A percentile compares a stretch with the other conserved stretches of the same genome.
phyloP scores from a whole-genome alignment of 805 yeast genomes.

The Kregervanrija delftensis region DNA sequence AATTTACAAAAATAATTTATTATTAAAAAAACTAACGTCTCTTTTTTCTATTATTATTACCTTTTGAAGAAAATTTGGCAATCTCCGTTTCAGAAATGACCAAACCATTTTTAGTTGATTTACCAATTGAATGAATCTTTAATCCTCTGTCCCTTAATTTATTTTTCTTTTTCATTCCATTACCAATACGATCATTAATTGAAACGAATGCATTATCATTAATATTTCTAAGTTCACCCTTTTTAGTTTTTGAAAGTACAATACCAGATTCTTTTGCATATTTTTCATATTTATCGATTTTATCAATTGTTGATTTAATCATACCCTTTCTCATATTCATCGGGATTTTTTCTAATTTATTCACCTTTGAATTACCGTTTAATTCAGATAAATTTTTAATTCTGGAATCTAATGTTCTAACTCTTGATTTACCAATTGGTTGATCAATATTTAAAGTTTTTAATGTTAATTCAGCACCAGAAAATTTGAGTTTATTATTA shows the following conservation, averaged over 20 bases:
- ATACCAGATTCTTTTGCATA: slow-evolving; percentile 91
- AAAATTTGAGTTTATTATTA: slow-evolving; percentile 27
- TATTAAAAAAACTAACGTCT: no score
- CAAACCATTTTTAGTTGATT: slow-evolving; percentile 72
- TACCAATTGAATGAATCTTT: slow-evolving; percentile 69
- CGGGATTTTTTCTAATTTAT: slow-evolving; percentile 71
- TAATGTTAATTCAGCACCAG: slow-evolving; percentile 66
- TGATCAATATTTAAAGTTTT: slow-evolving; percentile 54
- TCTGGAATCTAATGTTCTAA: slow-evolving; percentile 55
- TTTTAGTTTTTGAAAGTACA: slow-evolving; percentile 62
- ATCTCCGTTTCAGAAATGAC: slow-evolving; percentile 64
- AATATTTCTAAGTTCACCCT: slow-evolving; percentile 57
- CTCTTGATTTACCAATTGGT: slow-evolving; percentile 64
- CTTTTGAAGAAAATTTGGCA: slow-evolving; percentile 32
- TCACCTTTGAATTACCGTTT: slow-evolving; percentile 32
- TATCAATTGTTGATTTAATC: slow-evolving; percentile 47
- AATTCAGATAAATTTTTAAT: slow-evolving; percentile 41
- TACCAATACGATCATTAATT: slow-evolving; percentile 46
- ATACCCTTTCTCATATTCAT: slow-evolving; percentile 85
- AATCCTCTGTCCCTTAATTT: slow-evolving; percentile 68
- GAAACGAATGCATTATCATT: slow-evolving; percentile 48
- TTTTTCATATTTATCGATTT: slow-evolving; percentile 52
- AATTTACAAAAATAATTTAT: not conserved
- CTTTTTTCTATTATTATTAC: not conserved
- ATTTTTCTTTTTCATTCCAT: slow-evolving; percentile 31